phyloP scores from a whole-genome alignment of 2,329 filamentous ascomycete species.

The Ceratocystis cacaofunesta region DNA sequence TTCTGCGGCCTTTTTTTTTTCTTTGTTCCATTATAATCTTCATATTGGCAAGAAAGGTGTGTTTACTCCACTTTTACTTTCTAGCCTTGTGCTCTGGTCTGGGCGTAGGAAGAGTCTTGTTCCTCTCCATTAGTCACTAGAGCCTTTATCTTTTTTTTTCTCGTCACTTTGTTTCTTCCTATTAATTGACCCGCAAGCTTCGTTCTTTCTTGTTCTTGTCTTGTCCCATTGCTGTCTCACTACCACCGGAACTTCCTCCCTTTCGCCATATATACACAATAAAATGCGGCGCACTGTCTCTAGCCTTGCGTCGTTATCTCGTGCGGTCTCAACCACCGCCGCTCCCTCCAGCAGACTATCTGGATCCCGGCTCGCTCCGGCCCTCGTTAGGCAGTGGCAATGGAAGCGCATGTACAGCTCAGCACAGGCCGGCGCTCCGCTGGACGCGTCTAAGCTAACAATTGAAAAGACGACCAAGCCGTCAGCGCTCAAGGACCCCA shows the following conservation, averaged over 20 bases:
- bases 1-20: background rate
- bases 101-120: too few relatives aligned
- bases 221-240: background rate
- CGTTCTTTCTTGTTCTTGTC: background rate
- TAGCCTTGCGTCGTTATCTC: slow-evolving; percentile 9
- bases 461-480: slow-evolving; percentile 63
- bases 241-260: background rate
- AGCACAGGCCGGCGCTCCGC: slow-evolving; percentile 40
- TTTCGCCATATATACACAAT: background rate
- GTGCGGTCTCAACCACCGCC: slow-evolving; percentile 4
- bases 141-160: background rate
- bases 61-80: background rate
- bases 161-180: background rate
- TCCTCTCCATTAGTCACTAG: too few relatives aligned
- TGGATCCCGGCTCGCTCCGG: background rate
- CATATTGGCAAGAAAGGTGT: background rate
- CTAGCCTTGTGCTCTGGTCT: background rate
- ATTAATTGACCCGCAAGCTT: background rate
- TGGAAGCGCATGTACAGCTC: slow-evolving; percentile 16
- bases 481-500: slow-evolving; percentile 55
- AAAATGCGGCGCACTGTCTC: slow-evolving; percentile 15
- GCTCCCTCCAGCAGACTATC: background rate
- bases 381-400: slow-evolving; percentile 5
- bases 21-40: background rate
- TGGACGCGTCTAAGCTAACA: slow-evolving; percentile 64